phyloP scores from a whole-genome alignment of 2,329 filamentous ascomycete species.

The Beauveria varroae region DNA sequence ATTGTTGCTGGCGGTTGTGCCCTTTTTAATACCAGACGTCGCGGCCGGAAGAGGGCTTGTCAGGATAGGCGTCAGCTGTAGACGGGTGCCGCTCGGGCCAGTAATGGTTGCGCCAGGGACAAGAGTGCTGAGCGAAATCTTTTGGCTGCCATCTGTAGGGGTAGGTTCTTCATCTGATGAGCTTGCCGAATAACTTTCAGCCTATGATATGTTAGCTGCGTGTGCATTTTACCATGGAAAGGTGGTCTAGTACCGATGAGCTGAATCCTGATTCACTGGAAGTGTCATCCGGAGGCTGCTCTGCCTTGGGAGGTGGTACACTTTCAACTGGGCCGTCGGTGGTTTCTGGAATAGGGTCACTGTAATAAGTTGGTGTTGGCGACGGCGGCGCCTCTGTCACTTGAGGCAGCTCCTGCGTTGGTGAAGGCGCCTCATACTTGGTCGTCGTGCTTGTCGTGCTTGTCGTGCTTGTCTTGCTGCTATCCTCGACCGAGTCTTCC shows the following conservation, averaged over 20 bases:
- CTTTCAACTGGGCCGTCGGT: not conserved
- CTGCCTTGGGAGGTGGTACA: constrained; percentile 7
- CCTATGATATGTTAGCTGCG: not conserved
- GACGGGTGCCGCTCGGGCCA: not conserved
- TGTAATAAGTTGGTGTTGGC: not conserved
- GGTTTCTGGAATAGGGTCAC: not conserved
- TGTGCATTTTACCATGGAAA: not conserved
- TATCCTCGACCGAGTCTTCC: not conserved
- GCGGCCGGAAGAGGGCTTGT: not conserved
- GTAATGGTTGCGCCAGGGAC: not conserved
- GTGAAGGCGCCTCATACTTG: not conserved
- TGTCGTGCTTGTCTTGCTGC: not conserved
- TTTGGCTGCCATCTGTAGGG: not conserved
- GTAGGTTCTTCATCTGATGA: not conserved
- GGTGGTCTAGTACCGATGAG: not conserved
- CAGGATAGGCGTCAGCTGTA: not conserved
- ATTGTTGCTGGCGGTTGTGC: not conserved
- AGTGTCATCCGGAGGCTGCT: not conserved
- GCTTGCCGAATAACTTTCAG: not conserved
- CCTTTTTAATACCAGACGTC: not conserved
- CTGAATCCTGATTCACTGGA: not conserved
- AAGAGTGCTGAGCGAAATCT: not conserved
- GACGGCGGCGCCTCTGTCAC: not conserved
- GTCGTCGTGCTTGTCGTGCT: not conserved
- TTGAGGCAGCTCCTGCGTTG: not conserved